Conservation (phyloP, 108 stramenopile genomes). For the Skeletonema costatum region DNA sequence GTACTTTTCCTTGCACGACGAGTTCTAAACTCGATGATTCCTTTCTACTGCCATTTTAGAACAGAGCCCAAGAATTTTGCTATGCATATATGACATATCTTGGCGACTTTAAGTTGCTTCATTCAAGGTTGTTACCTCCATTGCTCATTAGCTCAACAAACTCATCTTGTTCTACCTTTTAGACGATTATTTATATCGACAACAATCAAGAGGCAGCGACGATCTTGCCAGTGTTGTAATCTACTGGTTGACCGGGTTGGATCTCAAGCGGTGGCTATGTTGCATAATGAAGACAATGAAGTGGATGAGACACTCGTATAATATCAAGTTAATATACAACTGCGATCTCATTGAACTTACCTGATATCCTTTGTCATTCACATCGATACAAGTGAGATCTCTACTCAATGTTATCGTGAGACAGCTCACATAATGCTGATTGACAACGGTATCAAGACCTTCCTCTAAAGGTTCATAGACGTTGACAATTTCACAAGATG, state of each 20-base stretch:
- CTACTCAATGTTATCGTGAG: slow-evolving; percentile 72
- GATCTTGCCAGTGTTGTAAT: slow-evolving; percentile 28
- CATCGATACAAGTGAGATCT: slow-evolving; percentile 55
- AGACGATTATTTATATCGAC: not conserved
- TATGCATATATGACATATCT: not conserved
- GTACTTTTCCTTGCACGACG: not conserved
- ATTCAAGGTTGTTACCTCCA: not conserved
- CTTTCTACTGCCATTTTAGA: not conserved
- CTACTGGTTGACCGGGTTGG: slow-evolving; percentile 51
- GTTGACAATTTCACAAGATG: slow-evolving; percentile 79
- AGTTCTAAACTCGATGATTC: not conserved
- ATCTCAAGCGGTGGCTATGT: slow-evolving; percentile 54
- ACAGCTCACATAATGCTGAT: slow-evolving; percentile 78
- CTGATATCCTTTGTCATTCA: slow-evolving; percentile 80
- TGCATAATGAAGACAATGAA: not conserved
- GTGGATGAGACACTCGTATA: not conserved
- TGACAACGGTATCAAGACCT: slow-evolving; percentile 81
- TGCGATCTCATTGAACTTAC: slow-evolving; percentile 20
- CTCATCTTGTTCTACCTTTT: not conserved
- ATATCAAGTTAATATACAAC: not conserved
- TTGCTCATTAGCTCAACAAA: not conserved
- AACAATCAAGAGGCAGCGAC: slow-evolving; percentile 16
- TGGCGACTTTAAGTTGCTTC: not conserved
- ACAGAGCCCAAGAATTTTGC: not conserved
- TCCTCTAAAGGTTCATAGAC: slow-evolving; percentile 88